Base-by-base conservation (phyloP, 2,329 filamentous ascomycete genomes). In the Ophiostoma sp. region DNA sequence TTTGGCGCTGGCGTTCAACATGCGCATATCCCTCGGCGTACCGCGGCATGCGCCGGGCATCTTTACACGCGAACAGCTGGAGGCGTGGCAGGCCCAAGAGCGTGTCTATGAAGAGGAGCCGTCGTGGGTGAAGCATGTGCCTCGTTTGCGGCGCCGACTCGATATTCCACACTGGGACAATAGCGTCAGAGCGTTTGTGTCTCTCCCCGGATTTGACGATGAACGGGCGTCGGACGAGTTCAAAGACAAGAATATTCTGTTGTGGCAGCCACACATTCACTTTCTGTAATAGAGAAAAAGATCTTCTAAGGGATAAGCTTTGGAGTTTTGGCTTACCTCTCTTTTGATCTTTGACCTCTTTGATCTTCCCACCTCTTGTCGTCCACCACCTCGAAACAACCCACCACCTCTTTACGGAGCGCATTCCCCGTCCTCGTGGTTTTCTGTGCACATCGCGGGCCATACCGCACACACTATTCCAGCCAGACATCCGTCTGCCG, bases 11-110 rank as follows among this genome's bases (percentile, higher is more conserved):
- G 61, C 71, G 50, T 72, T 72, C 33, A 72, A 72, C 63, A 22
- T 48, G 50, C 45, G 71, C 33, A 72, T 72, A 33, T 11, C n/a
- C 7, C 71, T 72, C 11, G 71, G 71, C 1, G 48, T 72, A 12
- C 71, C 71, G 12, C 71, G 71, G 36, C 45, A 72, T 36, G 71
- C 71, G 3, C 71, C 71, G 12, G n/a, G 19, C 48, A 69, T 72
- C 36, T 69, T 72, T 28, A 72, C 71, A 2, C n/a, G 48, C n/a
- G n/a, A 31, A 1, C n/a, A 42, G 63, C 31, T 72, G 3, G 71
- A 72, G 6, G 71, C 55, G 36, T 72, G 71, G 69, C 55, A 39
- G 69, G 55, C 55, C 12, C 50, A 55, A 12, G 50, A 55, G 7
- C 50, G 50, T 3, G n/a, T 55, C 50, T 55, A 55, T 25, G 50